A percentile compares a stretch with the other conserved stretches of the same genome.
These are phyloP conservation scores for Leccinum discolor DNA, from an alignment of 1,284 basidiomycete species.

Conservation along the genomic window DNA sequence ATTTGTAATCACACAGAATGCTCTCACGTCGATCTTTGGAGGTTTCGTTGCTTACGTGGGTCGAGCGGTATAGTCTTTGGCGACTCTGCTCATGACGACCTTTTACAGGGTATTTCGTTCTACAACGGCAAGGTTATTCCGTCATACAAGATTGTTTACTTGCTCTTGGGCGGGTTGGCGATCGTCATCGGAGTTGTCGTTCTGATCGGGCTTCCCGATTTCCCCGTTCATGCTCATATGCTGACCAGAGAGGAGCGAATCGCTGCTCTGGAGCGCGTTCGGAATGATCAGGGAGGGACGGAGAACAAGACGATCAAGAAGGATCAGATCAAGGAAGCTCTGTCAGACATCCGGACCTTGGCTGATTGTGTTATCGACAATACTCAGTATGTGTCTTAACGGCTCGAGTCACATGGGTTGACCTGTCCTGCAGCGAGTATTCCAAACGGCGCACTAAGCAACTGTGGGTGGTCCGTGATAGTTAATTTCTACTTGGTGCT, in stretches of 20 bases:
- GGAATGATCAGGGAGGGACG: constrained; percentile 66
- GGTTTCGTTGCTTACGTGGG: constrained; percentile 66
- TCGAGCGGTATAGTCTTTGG: background rate
- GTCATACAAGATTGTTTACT: constrained; percentile 64
- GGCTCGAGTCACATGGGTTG: constrained; percentile 3
- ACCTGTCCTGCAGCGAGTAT: constrained; percentile 47
- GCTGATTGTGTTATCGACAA: constrained; percentile 60
- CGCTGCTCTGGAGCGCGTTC: constrained; percentile 67
- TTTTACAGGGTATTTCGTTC: constrained; percentile 55
- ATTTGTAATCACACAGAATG: constrained; percentile 41
- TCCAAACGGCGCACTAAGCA: constrained; percentile 65
- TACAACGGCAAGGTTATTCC: constrained; percentile 47
- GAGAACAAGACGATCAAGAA: constrained; percentile 63
- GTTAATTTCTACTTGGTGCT: background rate
- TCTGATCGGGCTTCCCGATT: constrained; percentile 65
- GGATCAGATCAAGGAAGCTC: constrained; percentile 59
- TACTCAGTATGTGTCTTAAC: constrained; percentile 43
- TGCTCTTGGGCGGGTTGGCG: constrained; percentile 61
- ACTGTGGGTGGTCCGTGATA: constrained; percentile 43
- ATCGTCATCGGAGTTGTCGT: constrained; percentile 60
- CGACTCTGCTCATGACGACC: background rate
- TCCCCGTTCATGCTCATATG: constrained; percentile 60
- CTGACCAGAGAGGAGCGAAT: constrained; percentile 62
- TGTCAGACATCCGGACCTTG: constrained; percentile 66
- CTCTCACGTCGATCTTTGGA: constrained; percentile 63